Percentiles rank a stretch among this genome's conserved stretches.
Evolutionary conservation across 2,329 filamentous ascomycete genomes (phyloP).

Genomic region (Neofusicoccum laricinum): DNA sequence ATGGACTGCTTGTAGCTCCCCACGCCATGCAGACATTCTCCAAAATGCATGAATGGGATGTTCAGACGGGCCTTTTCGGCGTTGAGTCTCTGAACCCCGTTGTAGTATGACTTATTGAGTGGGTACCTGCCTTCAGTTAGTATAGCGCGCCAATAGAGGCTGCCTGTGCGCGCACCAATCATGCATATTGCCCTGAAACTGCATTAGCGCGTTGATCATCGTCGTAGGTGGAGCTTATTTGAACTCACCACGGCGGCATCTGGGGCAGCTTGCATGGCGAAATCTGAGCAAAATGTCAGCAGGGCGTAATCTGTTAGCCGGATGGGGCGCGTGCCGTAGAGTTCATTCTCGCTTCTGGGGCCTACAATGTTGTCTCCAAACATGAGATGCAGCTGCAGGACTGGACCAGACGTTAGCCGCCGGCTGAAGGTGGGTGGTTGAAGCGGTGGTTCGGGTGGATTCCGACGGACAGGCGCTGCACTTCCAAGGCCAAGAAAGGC

Average conservation of each 20-base stretch:
- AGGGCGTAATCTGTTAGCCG: constrained; percentile 15
- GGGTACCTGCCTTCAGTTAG: constrained; percentile 27
- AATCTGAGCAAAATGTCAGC: constrained; percentile 21
- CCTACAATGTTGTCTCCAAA: constrained; percentile 45
- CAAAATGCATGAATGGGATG: constrained; percentile 43
- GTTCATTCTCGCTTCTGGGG: constrained; percentile 36
- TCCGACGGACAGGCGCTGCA: neutral
- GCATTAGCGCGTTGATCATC: too few species aligned
- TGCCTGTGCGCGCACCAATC: constrained; percentile 29
- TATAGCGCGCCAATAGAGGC: neutral
- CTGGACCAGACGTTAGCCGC: constrained; percentile 9
- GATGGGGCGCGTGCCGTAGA: constrained; percentile 27
- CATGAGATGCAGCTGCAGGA: constrained; percentile 45
- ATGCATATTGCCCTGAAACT: constrained; percentile 35
- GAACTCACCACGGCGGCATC: constrained; percentile 31
- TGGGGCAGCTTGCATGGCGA: constrained; percentile 36
- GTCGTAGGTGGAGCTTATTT: too few species aligned
- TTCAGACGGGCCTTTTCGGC: constrained; percentile 37
- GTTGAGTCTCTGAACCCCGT: constrained; percentile 39
- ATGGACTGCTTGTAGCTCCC: constrained; percentile 47
- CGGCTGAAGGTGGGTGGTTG: too few species aligned
- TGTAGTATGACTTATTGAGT: constrained; percentile 44
- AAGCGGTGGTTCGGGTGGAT: neutral
- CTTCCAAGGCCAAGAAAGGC: neutral
- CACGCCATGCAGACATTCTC: constrained; percentile 46